Conservation (phyloP, 805 yeast species). For the Sungouiella thailandica region DNA sequence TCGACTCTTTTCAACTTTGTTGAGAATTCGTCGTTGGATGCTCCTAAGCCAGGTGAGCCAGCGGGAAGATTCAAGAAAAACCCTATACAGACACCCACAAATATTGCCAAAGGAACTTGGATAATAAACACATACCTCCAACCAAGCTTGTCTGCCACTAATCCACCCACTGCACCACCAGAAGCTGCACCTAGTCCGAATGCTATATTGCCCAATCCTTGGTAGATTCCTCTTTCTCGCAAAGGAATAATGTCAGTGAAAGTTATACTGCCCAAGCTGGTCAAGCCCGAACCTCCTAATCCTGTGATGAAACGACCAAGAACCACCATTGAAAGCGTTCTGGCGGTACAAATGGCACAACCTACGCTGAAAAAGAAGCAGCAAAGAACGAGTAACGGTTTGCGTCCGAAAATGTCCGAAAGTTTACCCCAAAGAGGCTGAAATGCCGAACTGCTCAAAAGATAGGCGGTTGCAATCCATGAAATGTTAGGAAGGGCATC, state of each 20-base stretch:
- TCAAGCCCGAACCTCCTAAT: conserved; percentile 1
- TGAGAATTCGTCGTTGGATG: not conserved
- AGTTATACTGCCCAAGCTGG: conserved; percentile 1
- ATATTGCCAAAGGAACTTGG: not conserved
- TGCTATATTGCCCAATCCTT: conserved; percentile 1
- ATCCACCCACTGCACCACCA: not conserved
- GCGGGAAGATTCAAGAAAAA: not conserved
- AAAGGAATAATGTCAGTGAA: conserved; percentile 1
- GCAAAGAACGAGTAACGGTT: not conserved
- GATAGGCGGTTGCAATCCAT: conserved; percentile 1
- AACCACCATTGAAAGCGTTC: not conserved
- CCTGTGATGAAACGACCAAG: not conserved
- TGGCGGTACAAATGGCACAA: not conserved
- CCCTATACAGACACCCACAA: not conserved
- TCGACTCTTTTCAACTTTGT: not conserved
- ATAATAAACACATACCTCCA: conserved; percentile 1
- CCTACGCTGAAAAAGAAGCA: not conserved
- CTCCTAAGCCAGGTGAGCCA: not conserved
- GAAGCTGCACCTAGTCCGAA: conserved; percentile 1
- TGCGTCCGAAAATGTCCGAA: conserved; percentile 1
- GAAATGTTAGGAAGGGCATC: not conserved
- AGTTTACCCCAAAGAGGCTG: conserved; percentile 1
- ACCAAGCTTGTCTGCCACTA: not conserved
- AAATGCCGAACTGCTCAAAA: conserved; percentile 1
- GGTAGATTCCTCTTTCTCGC: not conserved